Conservation (phyloP, 768 basidiomycete genomes). For the Xerocomellus dryophilus region DNA sequence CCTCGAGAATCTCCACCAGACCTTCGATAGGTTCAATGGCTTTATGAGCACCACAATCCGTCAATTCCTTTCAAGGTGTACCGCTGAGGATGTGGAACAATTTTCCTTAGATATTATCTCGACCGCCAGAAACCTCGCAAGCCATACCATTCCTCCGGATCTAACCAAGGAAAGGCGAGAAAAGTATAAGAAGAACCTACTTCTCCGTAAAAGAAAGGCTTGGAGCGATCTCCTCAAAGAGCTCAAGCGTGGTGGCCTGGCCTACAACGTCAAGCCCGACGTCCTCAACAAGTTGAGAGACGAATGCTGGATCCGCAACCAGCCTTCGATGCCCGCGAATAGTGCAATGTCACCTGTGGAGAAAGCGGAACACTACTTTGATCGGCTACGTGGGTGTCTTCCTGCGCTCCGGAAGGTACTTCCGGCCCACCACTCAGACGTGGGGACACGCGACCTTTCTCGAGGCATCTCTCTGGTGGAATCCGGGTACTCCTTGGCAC, state of each 20-base stretch:
- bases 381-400: slow-evolving; percentile 60
- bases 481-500: slow-evolving; percentile 66
- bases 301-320: slow-evolving; percentile 63
- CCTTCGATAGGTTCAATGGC: slow-evolving; percentile 47
- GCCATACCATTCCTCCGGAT: slow-evolving; percentile 40
- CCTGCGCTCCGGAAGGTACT: slow-evolving; percentile 63
- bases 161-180: slow-evolving; percentile 48
- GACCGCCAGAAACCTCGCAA: slow-evolving; percentile 56
- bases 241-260: slow-evolving; percentile 74
- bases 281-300: slow-evolving; percentile 54
- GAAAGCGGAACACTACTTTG: slow-evolving; percentile 63
- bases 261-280: slow-evolving; percentile 68
- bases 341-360: slow-evolving; percentile 25
- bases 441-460: slow-evolving; percentile 84
- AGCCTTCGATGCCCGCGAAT: slow-evolving; percentile 39
- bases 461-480: slow-evolving; percentile 77
- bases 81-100: slow-evolving; percentile 48
- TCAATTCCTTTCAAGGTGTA: slow-evolving; percentile 39
- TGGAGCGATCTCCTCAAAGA: slow-evolving; percentile 91
- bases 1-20: slow-evolving; percentile 47
- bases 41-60: slow-evolving; percentile 44
- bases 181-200: slow-evolving; percentile 68
- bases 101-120: slow-evolving; percentile 62
- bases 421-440: slow-evolving; percentile 71
- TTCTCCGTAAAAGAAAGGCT: slow-evolving; percentile 83